These are phyloP conservation scores for Diaporthe sp. DNA, from an alignment of 2,329 filamentous ascomycete genomes.

Conservation along the genomic window DNA sequence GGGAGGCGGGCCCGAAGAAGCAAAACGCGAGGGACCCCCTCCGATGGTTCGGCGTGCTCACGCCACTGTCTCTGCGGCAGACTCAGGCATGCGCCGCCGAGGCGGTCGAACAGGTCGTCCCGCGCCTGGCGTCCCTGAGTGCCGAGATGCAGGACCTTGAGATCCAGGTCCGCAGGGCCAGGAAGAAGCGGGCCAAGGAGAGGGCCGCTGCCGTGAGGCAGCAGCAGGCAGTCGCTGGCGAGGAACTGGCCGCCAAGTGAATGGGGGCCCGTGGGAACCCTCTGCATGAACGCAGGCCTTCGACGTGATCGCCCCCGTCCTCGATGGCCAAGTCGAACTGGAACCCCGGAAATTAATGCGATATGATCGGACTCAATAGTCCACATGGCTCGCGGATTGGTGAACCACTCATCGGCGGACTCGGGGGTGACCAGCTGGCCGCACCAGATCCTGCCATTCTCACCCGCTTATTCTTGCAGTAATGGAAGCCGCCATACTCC, in stretches of 20 bases:
- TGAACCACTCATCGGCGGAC: background rate
- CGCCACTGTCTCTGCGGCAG: conserved; percentile 64
- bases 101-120: conserved; percentile 70
- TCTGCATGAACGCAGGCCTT: background rate
- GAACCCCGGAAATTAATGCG: background rate
- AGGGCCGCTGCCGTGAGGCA: conserved; percentile 52
- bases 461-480: conserved; percentile 25
- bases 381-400: conserved; percentile 3
- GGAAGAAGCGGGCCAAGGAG: conserved; percentile 67
- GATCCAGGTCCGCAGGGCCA: conserved; percentile 74
- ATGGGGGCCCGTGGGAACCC: background rate
- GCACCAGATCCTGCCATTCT: conserved; percentile 10
- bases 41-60: conserved; percentile 68
- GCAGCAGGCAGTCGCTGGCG: conserved; percentile 18
- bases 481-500: background rate
- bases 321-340: conserved; percentile 1
- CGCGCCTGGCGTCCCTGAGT: conserved; percentile 68
- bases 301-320: background rate
- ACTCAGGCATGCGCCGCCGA: conserved; percentile 72
- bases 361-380: conserved; percentile 28
- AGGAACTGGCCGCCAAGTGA: conserved; percentile 33
- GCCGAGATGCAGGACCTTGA: conserved; percentile 75
- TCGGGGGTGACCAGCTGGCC: conserved; percentile 14
- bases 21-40: conserved; percentile 65
- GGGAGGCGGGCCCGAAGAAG: conserved; percentile 35